Conservation (phyloP, 2,329 filamentous ascomycete species). For the Phialophora chinensis region DNA sequence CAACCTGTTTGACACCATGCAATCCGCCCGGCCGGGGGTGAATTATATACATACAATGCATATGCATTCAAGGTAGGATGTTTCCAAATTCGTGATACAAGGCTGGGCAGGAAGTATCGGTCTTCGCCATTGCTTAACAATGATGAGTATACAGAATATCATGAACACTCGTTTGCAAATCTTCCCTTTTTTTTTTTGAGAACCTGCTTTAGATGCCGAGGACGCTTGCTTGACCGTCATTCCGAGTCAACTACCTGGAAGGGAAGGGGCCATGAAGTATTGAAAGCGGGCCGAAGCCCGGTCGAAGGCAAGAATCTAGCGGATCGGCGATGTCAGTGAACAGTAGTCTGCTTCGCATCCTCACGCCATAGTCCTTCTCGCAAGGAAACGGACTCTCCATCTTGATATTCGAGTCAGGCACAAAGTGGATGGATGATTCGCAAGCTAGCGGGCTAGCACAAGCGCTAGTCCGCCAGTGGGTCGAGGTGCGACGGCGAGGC, state of each 20-base stretch:
- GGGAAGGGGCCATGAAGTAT: neutral
- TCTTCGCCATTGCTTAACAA: neutral
- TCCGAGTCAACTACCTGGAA: neutral
- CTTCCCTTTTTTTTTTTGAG: neutral
- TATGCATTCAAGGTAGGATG: neutral
- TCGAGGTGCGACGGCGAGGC: neutral
- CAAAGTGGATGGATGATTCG: neutral
- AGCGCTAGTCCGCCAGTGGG: neutral
- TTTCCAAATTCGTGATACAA: neutral
- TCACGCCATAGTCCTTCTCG: neutral
- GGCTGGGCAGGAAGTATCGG: neutral
- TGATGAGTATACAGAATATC: neutral
- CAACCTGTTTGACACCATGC: neutral
- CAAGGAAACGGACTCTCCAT: neutral
- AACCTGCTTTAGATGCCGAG: neutral
- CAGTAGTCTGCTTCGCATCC: neutral
- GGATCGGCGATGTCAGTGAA: neutral
- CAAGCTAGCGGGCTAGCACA: neutral
- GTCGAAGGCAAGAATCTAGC: neutral
- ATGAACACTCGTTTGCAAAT: neutral
- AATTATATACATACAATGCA: neutral
- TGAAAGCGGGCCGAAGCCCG: neutral
- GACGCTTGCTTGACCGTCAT: neutral
- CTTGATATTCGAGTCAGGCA: neutral
- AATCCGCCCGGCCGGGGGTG: no score